Evolutionary conservation across 495 filamentous ascomycete genomes (phyloP), one percentile per base, ranked within the genome.

Genomic region (Lentithecium fluviatile): DNA sequence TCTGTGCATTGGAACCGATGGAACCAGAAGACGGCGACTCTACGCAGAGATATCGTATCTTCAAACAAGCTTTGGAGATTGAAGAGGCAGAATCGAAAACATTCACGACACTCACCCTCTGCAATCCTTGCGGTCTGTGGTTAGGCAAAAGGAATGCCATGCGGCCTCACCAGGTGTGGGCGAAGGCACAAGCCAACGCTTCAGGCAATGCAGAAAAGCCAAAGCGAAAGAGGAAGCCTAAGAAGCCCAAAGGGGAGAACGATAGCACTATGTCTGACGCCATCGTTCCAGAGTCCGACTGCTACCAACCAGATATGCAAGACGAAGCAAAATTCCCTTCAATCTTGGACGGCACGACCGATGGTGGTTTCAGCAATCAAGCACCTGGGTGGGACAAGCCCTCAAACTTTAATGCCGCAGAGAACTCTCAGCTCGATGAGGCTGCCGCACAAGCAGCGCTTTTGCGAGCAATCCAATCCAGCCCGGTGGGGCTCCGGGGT

Each of bases 61-160:
- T 88, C 73, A 95, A 94, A 76, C 93, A 91, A 75, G 82, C 78
- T n/a, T 72, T 91, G 1, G 78, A 49, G 3, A 15, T 74, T 7
- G 85, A 88, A 34, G 78, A 62, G 29, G 47, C 56, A 24, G 60
- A 78, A 32, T 85, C 86, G 65, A 79, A 81, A 26, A 80, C 79
- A 13, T 95, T 84, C 74, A 80, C 76, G 11, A 82, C 87, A 56
- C 78, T 90, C 26, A 76, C 88, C 19, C 81, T 97, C 23, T 98
- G 94, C 77, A 98, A 98, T 75, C 91, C 94, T 65, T 98, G 94
- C 68, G 94, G 94, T 13, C 81, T 98, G 32, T 98, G 91, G 91
- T 82, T 97, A 58, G 83, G 85, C 42, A 96, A 95, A 65, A 89
- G 86, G 69, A 91, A 88, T 69, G 78, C 71, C 26, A 95, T 95